Base-by-base conservation (phyloP, 164 flowering plant genomes). In the Malania oleifera region DNA sequence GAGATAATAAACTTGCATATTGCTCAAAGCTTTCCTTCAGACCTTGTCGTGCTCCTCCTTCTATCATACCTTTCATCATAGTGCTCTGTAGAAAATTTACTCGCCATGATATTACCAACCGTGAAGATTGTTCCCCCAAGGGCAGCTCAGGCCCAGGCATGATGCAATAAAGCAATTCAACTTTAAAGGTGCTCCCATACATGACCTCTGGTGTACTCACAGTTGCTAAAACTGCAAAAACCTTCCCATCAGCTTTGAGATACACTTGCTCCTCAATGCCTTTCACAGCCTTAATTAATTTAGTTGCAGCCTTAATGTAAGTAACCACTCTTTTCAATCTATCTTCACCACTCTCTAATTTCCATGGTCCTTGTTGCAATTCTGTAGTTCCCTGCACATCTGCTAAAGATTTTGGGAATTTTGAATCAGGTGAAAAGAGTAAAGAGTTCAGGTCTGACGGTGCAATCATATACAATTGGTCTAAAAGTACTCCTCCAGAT, bases 51-150 rank as follows among this genome's bases (percentile, higher is more conserved):
- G 97, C 89, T 56, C 98, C 98, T 72, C 74, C 70, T 69, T 93
- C 98, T 54, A 93, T 87, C 95, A 89, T 83, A 43, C 97, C 80
- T 70, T 81, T 89, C 96, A 93, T 89, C 86, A 93, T 87, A 44
- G 92, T 89, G 70, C 82, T 89, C 71, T 93, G 98, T 44, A 83
- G 52, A 67, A 93, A 93, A 66, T 93, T 93, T 70, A 81, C 75
- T 49, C 92, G 76, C 98, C 98, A 89, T 3, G 98, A 93, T 53
- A 93, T 60, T 6, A 83, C 83, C 68, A 93, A 60, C 50, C 67
- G 84, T 22, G 96, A 82, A 67, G 83, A 73, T 69, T 78, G 80
- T 52, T 87, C 90, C 43, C 84, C 91, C 1, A 87, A 83, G 26
- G 86, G 81, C 55, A 87, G 70, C 71, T 87, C 96, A 37, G 97